phyloP scores from a whole-genome alignment of 352 stramenopile species.

The Saprolegnia diclina region DNA sequence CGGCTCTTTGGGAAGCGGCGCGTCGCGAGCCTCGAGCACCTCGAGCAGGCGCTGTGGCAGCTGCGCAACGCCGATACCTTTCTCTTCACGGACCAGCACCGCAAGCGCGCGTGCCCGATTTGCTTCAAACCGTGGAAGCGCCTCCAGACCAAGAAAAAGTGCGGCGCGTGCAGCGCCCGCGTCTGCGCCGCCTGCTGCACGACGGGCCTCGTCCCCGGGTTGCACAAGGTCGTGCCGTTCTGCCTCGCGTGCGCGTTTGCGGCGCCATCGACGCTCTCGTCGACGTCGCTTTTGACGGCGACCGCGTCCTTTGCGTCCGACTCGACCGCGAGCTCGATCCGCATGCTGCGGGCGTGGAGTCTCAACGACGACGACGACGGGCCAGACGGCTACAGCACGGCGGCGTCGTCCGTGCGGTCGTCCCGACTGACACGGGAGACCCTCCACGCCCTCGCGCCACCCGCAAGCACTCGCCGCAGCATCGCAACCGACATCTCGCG shows the following conservation, averaged over 20 bases:
- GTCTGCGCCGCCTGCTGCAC: slow-evolving; percentile 21
- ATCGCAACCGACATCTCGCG: background rate
- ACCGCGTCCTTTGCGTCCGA: slow-evolving; percentile 5
- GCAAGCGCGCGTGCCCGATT: slow-evolving; percentile 13
- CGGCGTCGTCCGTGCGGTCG: background rate
- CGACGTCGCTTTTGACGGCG: background rate
- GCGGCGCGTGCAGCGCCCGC: background rate
- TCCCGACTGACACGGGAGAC: background rate
- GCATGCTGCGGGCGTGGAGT: background rate
- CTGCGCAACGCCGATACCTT: background rate
- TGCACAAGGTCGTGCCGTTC: slow-evolving; percentile 14
- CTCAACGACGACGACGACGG: background rate
- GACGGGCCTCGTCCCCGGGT: background rate
- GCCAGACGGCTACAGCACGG: background rate
- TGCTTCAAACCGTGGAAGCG: slow-evolving; percentile 5
- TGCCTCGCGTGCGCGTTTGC: slow-evolving; percentile 17
- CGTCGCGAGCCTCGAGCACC: background rate
- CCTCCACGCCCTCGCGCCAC: background rate
- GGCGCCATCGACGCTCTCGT: background rate
- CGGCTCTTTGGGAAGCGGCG: slow-evolving; percentile 14
- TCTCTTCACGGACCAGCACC: background rate
- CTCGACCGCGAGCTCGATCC: slow-evolving; percentile 6
- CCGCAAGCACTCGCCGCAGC: background rate
- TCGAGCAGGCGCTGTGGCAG: slow-evolving; percentile 7
- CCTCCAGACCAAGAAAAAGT: slow-evolving; percentile 8